These are phyloP conservation scores for Pseudonitzschia pungens DNA, from an alignment of 108 stramenopile species.

Conservation along the genomic window DNA sequence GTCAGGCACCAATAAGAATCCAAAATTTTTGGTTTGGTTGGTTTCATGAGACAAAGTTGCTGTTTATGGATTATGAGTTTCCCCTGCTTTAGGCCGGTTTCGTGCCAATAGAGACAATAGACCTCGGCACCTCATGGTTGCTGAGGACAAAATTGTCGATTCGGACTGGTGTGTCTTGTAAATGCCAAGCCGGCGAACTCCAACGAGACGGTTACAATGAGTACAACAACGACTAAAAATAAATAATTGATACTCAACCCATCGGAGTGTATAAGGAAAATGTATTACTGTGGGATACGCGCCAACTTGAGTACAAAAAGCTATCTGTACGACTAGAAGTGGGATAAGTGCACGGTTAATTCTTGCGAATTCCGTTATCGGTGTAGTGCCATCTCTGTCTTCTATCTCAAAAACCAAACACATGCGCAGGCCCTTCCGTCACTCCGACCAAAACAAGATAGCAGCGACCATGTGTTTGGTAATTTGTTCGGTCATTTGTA, in stretches of 20 bases:
- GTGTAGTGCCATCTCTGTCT: too few species aligned
- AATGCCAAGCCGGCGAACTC: neutral
- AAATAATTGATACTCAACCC: neutral
- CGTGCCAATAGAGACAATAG: too few species aligned
- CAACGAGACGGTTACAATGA: neutral
- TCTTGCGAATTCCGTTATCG: neutral
- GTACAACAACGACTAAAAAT: neutral
- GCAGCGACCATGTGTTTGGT: neutral
- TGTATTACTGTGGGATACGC: neutral
- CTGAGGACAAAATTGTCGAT: neutral
- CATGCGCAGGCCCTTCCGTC: neutral
- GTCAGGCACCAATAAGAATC: too few species aligned
- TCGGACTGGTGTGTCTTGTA: neutral
- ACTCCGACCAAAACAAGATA: neutral
- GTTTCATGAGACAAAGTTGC: too few species aligned
- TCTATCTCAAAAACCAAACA: neutral
- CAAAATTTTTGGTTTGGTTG: too few species aligned
- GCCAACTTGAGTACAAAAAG: neutral
- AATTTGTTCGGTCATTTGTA: neutral
- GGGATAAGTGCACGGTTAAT: neutral
- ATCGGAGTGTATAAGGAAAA: neutral
- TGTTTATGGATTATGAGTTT: too few species aligned
- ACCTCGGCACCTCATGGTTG: too few species aligned
- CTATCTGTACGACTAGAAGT: neutral
- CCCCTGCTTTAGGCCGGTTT: too few species aligned